phyloP scores from a whole-genome alignment of 495 filamentous ascomycete genomes.

The Aspergillus saccharolyticus region DNA sequence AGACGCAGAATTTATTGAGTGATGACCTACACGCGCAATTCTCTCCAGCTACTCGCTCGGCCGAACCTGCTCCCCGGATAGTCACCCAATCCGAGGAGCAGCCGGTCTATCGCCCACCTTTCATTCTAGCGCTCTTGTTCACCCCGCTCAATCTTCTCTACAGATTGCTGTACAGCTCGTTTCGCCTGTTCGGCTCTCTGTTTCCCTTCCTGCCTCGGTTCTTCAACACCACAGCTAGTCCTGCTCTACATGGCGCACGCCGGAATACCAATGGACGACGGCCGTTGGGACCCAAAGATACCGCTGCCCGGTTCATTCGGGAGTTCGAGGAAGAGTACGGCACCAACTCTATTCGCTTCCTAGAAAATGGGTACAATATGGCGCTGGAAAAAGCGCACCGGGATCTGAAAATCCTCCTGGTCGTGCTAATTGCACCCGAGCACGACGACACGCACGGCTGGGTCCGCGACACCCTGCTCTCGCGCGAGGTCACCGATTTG shows the following conservation, averaged over 20 bases:
- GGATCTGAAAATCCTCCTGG: constrained; percentile 84
- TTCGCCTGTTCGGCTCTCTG: constrained; percentile 63
- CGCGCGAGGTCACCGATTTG: constrained; percentile 65
- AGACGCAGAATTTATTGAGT: constrained; percentile 44
- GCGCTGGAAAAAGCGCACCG: constrained; percentile 82
- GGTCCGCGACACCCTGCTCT: constrained; percentile 73
- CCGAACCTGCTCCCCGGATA: constrained; percentile 68
- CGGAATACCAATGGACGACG: constrained; percentile 64
- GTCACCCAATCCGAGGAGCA: constrained; percentile 66
- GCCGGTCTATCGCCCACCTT: constrained; percentile 59
- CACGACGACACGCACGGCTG: constrained; percentile 89
- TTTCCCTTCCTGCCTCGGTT: constrained; percentile 81
- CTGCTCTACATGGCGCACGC: constrained; percentile 46
- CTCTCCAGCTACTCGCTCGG: constrained; percentile 25
- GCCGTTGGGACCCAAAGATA: constrained; percentile 75
- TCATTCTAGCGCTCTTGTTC: constrained; percentile 71
- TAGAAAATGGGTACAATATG: constrained; percentile 84
- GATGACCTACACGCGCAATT: constrained; percentile 58
- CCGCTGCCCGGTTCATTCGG: constrained; percentile 78
- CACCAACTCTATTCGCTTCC: constrained; percentile 60
- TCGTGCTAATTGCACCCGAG: constrained; percentile 81
- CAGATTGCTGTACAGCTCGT: constrained; percentile 55
- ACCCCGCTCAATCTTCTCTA: constrained; percentile 77
- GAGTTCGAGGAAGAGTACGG: constrained; percentile 95
- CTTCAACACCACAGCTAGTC: constrained; percentile 47